Conservation (phyloP, 306 rosid genomes). For the Vigna mungo region DNA sequence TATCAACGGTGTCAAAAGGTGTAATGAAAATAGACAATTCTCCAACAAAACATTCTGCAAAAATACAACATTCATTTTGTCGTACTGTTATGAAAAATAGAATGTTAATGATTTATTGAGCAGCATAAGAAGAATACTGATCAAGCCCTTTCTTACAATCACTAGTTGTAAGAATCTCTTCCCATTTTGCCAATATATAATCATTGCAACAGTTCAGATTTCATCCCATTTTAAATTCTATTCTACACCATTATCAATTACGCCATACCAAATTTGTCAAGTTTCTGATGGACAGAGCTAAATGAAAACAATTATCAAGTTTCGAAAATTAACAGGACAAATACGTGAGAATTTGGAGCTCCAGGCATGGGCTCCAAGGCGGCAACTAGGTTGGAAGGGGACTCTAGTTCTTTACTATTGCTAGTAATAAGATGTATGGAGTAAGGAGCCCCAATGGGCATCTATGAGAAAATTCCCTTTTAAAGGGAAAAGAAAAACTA, state of each 20-base stretch:
- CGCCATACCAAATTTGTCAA: conserved; percentile 29
- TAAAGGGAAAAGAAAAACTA: conserved; percentile 21
- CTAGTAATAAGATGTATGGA: conserved; percentile 16
- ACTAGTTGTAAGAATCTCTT: conserved; percentile 29
- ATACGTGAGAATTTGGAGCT: conserved; percentile 23
- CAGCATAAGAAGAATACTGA: background rate
- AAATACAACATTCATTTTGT: background rate
- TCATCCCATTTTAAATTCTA: conserved; percentile 29
- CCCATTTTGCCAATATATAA: conserved; percentile 14
- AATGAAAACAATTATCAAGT: conserved; percentile 22
- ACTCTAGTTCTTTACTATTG: conserved; percentile 5
- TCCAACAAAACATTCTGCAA: conserved; percentile 26
- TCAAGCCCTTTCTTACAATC: conserved; percentile 6
- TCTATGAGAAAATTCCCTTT: conserved; percentile 40
- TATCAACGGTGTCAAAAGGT: too few relatives aligned
- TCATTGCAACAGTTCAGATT: conserved; percentile 16
- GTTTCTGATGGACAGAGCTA: conserved; percentile 15
- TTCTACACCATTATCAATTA: conserved; percentile 3
- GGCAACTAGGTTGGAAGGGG: conserved; percentile 28
- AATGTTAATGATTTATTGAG: background rate
- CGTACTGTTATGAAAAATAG: background rate
- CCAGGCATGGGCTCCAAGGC: conserved; percentile 13
- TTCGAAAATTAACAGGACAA: conserved; percentile 22
- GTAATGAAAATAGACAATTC: background rate
- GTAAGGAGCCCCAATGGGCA: conserved; percentile 13